Percentiles rank a stretch among this genome's conserved stretches.
Conservation (phyloP, 1,284 basidiomycete species). For the Pterulicium gracile region DNA sequence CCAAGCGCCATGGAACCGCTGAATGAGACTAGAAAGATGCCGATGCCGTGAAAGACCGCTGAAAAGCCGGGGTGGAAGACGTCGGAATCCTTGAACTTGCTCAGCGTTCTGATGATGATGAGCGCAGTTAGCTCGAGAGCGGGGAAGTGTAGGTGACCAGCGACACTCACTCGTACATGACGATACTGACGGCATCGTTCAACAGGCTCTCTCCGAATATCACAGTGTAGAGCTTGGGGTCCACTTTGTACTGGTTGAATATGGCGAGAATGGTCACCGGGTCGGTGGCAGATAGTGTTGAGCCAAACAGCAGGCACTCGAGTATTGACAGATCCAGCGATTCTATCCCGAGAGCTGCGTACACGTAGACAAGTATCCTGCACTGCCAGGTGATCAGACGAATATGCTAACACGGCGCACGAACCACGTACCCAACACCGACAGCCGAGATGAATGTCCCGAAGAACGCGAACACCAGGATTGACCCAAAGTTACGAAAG, state of each 20-base stretch:
- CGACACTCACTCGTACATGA: conserved; percentile 96
- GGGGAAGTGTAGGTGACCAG: neutral
- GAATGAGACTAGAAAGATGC: conserved; percentile 95
- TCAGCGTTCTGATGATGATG: conserved; percentile 57
- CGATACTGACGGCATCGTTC: conserved; percentile 99
- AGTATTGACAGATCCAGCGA: conserved; percentile 71
- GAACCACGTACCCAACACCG: conserved; percentile 78
- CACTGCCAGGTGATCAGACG: conserved; percentile 32
- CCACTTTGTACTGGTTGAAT: conserved; percentile 98
- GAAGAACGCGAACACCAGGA: conserved; percentile 91
- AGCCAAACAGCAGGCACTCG: conserved; percentile 95
- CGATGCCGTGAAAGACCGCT: conserved; percentile 90
- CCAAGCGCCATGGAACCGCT: conserved; percentile 90
- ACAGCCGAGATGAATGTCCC: conserved; percentile 97
- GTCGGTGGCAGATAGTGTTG: conserved; percentile 94
- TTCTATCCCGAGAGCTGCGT: conserved; percentile 86
- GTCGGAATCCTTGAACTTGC: conserved; percentile 85
- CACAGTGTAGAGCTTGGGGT: conserved; percentile 94
- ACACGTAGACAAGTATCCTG: conserved; percentile 92
- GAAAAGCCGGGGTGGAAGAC: conserved; percentile 53
- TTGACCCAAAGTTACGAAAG: conserved; percentile 95
- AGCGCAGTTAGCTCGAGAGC: neutral
- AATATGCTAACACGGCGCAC: conserved; percentile 6
- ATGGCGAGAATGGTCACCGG: conserved; percentile 98
- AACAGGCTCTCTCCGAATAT: conserved; percentile 97